Evolutionary conservation across 305 asterid species (phyloP).

Genomic region (Petunia hybrid): DNA sequence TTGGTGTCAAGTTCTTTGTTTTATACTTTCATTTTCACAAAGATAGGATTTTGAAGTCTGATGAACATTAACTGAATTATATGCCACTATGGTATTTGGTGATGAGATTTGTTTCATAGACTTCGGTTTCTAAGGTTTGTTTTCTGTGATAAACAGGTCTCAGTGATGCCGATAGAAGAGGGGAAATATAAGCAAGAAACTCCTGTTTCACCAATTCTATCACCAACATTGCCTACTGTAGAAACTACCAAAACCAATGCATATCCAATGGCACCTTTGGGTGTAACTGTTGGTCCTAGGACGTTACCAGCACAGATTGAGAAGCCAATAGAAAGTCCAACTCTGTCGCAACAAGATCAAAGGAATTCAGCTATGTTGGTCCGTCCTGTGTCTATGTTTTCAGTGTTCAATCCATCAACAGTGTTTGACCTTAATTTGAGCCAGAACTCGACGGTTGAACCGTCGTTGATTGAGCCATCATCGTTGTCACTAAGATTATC

Average conservation of each 20-base stretch:
- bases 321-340: conserved; percentile 44
- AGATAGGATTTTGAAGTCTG: not conserved
- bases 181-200: conserved; percentile 39
- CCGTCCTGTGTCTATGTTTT: conserved; percentile 40
- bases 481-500: conserved; percentile 34
- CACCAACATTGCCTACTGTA: conserved; percentile 42
- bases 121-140: conserved; percentile 26
- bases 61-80: not conserved
- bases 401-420: conserved; percentile 37
- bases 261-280: conserved; percentile 56
- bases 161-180: conserved; percentile 61
- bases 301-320: conserved; percentile 54
- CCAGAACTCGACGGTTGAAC: conserved; percentile 28
- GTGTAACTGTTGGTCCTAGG: conserved; percentile 46
- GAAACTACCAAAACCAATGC: conserved; percentile 50
- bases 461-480: not conserved
- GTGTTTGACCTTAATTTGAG: conserved; percentile 45
- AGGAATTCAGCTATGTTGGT: conserved; percentile 42
- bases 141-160: conserved; percentile 54
- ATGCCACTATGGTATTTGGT: not conserved
- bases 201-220: conserved; percentile 34
- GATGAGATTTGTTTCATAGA: conserved; percentile 11
- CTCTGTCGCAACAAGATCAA: conserved; percentile 37
- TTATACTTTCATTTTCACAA: not conserved
- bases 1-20: conserved; percentile 7